A percentile compares a stretch with the other conserved stretches of the same genome.
Conservation (phyloP, 179 eudicot species). For the Corrigiola litoralis region DNA sequence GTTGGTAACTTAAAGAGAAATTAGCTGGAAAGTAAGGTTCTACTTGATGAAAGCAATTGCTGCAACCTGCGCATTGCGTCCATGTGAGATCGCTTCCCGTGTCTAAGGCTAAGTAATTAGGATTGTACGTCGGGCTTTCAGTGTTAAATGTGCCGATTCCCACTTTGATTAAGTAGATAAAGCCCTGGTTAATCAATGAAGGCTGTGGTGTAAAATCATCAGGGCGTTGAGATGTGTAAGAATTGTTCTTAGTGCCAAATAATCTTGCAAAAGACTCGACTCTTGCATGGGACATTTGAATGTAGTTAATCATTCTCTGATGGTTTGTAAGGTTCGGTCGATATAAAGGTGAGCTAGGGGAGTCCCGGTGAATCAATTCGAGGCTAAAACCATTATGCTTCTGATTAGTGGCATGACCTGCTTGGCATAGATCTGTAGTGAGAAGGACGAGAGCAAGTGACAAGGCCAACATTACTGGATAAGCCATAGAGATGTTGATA, state of each 20-base stretch:
- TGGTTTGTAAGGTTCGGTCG: not conserved
- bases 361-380: not conserved
- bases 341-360: not conserved
- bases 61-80: not conserved
- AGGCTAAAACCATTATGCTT: not conserved
- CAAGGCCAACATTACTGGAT: no score
- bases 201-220: not conserved
- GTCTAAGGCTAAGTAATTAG: not conserved
- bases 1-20: not conserved
- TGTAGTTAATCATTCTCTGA: not conserved
- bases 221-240: not conserved
- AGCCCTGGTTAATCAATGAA: not conserved
- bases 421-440: no score
- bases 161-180: not conserved
- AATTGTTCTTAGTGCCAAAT: not conserved
- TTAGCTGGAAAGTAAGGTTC: not conserved
- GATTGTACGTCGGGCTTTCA: not conserved
- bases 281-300: not conserved
- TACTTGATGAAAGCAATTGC: not conserved
- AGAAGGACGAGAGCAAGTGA: no score
- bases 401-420: not conserved
- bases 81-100: constrained; percentile 5
- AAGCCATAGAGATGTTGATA: no score
- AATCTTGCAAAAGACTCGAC: not conserved
- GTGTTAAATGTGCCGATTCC: not conserved